These are phyloP conservation scores for Whalleya microplaca DNA, from an alignment of 2,329 filamentous ascomycete species.

Conservation along the genomic window DNA sequence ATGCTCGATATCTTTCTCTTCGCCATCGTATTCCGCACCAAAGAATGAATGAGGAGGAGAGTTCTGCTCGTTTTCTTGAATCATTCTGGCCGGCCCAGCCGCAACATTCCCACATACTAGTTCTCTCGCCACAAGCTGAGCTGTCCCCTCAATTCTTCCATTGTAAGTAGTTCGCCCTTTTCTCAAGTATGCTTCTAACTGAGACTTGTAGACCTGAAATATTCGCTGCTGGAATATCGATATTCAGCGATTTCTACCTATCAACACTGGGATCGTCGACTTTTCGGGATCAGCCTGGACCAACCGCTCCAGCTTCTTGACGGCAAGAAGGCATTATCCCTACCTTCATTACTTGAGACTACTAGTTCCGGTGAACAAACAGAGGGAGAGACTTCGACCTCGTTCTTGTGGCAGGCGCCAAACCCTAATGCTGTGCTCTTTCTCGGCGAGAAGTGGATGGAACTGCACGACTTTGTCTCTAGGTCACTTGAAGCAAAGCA, in stretches of 20 bases:
- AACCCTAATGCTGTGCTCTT: slow-evolving; percentile 81
- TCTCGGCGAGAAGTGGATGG: slow-evolving; percentile 83
- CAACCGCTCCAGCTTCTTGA: slow-evolving; percentile 68
- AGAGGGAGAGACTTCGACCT: slow-evolving; percentile 43
- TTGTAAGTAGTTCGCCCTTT: slow-evolving; percentile 50
- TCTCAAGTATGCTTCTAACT: slow-evolving; percentile 1
- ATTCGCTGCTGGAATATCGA: slow-evolving; percentile 74
- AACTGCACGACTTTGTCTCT: slow-evolving; percentile 80
- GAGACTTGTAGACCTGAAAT: slow-evolving; percentile 67
- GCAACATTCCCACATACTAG: slow-evolving; percentile 72
- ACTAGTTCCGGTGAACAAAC: slow-evolving; percentile 32
- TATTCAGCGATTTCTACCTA: slow-evolving; percentile 61
- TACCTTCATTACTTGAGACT: slow-evolving; percentile 37
- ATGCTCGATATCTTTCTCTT: slow-evolving; percentile 65
- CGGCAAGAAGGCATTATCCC: slow-evolving; percentile 58
- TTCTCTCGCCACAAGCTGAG: slow-evolving; percentile 81
- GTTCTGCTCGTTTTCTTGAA: slow-evolving; percentile 77
- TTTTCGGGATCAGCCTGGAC: slow-evolving; percentile 82
- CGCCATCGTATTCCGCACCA: slow-evolving; percentile 71
- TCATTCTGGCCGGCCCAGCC: slow-evolving; percentile 79
- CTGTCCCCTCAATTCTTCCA: slow-evolving; percentile 82
- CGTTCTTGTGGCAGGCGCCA: slow-evolving; percentile 86
- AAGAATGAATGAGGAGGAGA: slow-evolving; percentile 67
- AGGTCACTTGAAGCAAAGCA: slow-evolving; percentile 57
- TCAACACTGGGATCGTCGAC: slow-evolving; percentile 51